A percentile compares a stretch with the other conserved stretches of the same genome.
phyloP scores from a whole-genome alignment of 129 eudicot genomes.

The Ambrosia trifida region DNA sequence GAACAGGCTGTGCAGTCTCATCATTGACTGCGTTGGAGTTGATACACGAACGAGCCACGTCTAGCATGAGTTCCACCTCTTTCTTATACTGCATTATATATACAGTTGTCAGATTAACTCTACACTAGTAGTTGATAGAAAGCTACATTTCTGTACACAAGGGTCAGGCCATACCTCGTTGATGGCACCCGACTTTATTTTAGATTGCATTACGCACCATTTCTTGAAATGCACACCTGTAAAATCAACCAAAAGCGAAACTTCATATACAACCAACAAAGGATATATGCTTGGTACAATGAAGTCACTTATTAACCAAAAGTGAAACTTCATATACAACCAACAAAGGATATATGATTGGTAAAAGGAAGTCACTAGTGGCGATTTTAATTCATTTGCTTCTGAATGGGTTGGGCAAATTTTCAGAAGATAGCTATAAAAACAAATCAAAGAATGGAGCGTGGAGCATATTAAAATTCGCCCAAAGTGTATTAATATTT shows the following conservation, averaged over 20 bases:
- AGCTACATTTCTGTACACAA: background rate
- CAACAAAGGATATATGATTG: background rate
- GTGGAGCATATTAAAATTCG: background rate
- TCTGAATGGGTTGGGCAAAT: background rate
- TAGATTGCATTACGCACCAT: conserved; percentile 98
- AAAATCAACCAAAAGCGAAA: no score
- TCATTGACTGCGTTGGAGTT: conserved; percentile 41
- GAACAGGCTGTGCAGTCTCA: conserved; percentile 34
- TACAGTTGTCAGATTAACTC: background rate
- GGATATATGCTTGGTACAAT: background rate
- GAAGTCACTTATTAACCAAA: no score
- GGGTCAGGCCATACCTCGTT: conserved; percentile 56
- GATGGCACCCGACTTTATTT: conserved; percentile 72
- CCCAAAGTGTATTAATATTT: background rate
- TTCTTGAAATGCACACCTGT: conserved; percentile 97
- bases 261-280: background rate
- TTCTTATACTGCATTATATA: conserved; percentile 68
- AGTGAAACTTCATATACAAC: background rate
- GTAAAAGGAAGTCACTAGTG: background rate
- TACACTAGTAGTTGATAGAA: background rate
- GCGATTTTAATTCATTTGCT: conserved; percentile 4
- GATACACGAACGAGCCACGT: conserved; percentile 61
- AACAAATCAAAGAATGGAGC: background rate
- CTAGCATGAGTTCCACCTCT: conserved; percentile 79
- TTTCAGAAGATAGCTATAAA: background rate